Base-by-base conservation (phyloP, 1,284 basidiomycete genomes). In the Cutaneotrichosporon cyanovorans region DNA sequence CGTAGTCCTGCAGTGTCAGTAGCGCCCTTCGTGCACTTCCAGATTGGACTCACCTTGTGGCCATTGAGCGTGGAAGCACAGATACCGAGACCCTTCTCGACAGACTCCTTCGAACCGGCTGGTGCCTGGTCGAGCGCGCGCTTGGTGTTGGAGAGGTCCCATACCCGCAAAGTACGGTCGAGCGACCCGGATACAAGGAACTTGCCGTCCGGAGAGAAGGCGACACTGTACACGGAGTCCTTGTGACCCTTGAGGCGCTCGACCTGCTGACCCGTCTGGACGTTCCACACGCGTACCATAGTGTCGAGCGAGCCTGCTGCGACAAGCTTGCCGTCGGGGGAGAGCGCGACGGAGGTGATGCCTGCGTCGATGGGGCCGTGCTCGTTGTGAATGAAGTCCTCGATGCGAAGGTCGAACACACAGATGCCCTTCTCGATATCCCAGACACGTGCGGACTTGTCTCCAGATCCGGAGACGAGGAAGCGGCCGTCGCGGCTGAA, bases 401-500 rank as follows among this genome's bases (percentile, higher is more conserved):
- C 73, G 46, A 76, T 75, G 42, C 65, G 60, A 34, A 76, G 58
- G 48, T 73, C 71, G 51, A 72, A 74, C 22, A 74, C 61, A 46
- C 77, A 80, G 8, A 73, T 68, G 12, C 81, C 79, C 16, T 77
- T 78, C 20, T 79, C 74, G 72, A 88, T 81, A 64, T 90, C 82
- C 89, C 89, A 93, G 48, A 92, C 82, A 39, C 85, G 77, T n/a
- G 85, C 84, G 10, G 87, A 89, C 70, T 84, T 84, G 73, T 93
- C 90, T 5, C 86, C 87, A 0, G 85, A 88, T 15, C 87, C 89
- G 11, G 85, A 87, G n/a, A 89, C 84, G 52, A 93, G 81, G 57
- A 84, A 79, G 12, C 80, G 76, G 7, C 88, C 87, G 61, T 92
- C 85, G 20, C 77, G 72, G 9, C 84, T 84, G 66, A 89, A 91